phyloP scores from a whole-genome alignment of 2,329 filamentous ascomycete species.

The Fusarium azukiicola region DNA sequence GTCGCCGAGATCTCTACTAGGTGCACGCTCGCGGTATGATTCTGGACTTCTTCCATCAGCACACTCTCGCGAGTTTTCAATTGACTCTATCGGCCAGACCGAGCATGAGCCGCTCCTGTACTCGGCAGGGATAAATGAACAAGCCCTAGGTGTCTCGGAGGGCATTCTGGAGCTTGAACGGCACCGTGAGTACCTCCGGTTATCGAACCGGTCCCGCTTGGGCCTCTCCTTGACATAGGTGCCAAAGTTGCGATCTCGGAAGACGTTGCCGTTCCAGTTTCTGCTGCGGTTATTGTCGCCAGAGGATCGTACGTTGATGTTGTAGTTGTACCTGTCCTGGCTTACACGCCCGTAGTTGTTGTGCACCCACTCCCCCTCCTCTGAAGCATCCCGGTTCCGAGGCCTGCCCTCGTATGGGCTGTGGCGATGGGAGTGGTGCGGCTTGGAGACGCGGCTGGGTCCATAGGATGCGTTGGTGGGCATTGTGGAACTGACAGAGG shows the following conservation, averaged over 20 bases:
- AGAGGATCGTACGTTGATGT: background rate
- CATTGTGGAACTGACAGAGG: background rate
- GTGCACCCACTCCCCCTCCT: background rate
- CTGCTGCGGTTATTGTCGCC: background rate
- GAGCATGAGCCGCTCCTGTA: background rate
- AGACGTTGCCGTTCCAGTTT: slow-evolving; percentile 9
- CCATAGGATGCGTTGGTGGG: background rate
- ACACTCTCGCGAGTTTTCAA: background rate
- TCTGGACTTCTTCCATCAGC: background rate
- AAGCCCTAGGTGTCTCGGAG: background rate
- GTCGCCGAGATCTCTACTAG: background rate
- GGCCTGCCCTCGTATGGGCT: background rate
- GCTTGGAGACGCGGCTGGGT: slow-evolving; percentile 1
- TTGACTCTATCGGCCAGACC: background rate
- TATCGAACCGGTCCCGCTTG: background rate
- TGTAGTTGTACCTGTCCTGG: background rate
- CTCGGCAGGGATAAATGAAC: background rate
- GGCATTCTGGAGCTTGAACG: background rate
- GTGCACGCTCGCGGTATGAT: too few species aligned
- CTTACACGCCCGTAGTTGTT: slow-evolving; percentile 4
- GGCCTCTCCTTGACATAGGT: background rate
- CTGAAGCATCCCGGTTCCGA: background rate
- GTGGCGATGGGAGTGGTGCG: background rate
- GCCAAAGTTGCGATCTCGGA: slow-evolving; percentile 5
- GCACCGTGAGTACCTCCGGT: background rate